Percentiles rank a stretch among this genome's conserved stretches.
These are phyloP conservation scores for Zasmidium cellare DNA, from an alignment of 2,329 filamentous ascomycete species.

Conservation along the genomic window DNA sequence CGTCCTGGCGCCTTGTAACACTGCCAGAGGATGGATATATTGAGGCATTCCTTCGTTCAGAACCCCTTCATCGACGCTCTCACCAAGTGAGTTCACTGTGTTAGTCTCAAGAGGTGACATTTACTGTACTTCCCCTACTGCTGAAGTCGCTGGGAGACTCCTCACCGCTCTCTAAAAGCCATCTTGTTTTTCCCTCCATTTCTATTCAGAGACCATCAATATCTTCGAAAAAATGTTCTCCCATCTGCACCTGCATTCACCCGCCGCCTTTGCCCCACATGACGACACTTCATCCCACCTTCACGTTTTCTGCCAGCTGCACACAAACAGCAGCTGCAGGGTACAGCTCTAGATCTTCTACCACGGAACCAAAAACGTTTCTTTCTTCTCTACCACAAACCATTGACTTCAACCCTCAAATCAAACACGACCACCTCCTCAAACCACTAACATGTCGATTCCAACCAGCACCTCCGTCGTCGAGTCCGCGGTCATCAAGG, in stretches of 20 bases:
- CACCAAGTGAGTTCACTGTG: too few relatives aligned
- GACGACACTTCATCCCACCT: neutral
- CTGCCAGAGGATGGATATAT: too few relatives aligned
- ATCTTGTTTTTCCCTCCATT: too few relatives aligned
- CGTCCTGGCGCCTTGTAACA: too few relatives aligned
- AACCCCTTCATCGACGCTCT: too few relatives aligned
- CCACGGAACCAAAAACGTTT: neutral
- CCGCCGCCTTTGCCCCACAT: neutral
- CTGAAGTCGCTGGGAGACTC: too few relatives aligned
- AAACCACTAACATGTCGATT: conserved; percentile 17
- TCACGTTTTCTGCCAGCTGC: neutral
- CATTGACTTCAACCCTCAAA: neutral
- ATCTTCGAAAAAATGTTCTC: neutral
- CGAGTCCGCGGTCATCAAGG: conserved; percentile 68
- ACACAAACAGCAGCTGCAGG: neutral
- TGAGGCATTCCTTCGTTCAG: too few relatives aligned
- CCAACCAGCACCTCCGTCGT: conserved; percentile 55
- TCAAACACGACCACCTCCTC: conserved; percentile 3
- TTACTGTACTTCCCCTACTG: too few relatives aligned
- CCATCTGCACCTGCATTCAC: too few relatives aligned
- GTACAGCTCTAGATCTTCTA: neutral
- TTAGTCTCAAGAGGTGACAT: too few relatives aligned
- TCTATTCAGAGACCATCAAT: too few relatives aligned
- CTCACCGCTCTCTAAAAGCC: too few relatives aligned
- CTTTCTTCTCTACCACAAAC: neutral